Evolutionary conservation across 208 protist species (phyloP).

Genomic region (Vickermania ingenoplastis): DNA sequence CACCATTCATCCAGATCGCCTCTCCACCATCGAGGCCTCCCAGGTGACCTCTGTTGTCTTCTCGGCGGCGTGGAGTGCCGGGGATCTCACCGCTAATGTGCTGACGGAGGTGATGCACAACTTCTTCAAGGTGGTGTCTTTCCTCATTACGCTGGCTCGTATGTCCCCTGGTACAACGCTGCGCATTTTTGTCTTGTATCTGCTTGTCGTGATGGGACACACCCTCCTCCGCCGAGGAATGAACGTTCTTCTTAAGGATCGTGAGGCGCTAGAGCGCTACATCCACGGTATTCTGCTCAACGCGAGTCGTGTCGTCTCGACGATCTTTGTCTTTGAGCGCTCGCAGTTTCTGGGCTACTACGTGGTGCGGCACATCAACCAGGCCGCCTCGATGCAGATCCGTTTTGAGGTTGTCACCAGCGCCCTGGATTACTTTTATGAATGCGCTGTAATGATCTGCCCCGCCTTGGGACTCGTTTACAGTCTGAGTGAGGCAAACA

Average conservation of each 20-base stretch:
- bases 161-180: background rate
- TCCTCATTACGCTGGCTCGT: background rate
- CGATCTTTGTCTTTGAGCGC: slow-evolving; percentile 50
- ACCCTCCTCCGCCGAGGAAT: background rate
- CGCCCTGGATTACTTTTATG: background rate
- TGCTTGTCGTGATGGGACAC: background rate
- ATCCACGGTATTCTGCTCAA: slow-evolving; percentile 48
- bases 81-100: background rate
- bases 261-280: slow-evolving; percentile 18
- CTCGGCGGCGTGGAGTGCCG: background rate
- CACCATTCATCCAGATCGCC: background rate
- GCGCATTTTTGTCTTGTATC: background rate
- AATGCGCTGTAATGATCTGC: background rate
- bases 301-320: slow-evolving; percentile 49
- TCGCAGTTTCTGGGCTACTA: slow-evolving; percentile 16
- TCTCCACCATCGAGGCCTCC: background rate
- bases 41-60: background rate
- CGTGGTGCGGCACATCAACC: background rate
- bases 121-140: background rate
- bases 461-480: background rate
- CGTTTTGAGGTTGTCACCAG: background rate
- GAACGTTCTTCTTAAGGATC: background rate
- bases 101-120: background rate
- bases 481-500: background rate
- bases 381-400: background rate